These are phyloP conservation scores for Pythium monospermum DNA, from an alignment of 352 stramenopile genomes.

Conservation along the genomic window DNA sequence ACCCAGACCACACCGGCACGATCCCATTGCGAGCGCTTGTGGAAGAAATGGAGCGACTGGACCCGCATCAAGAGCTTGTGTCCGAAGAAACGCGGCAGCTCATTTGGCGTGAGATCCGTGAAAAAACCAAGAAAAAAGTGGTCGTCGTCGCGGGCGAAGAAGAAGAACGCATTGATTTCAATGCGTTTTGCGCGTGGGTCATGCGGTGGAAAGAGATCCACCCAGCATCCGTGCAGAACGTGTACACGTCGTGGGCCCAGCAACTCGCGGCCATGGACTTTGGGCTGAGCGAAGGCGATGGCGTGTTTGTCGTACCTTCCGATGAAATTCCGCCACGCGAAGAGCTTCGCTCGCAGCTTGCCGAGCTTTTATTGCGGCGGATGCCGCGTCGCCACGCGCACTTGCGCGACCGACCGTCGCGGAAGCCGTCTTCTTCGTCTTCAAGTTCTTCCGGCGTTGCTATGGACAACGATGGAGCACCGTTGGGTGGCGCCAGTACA, in stretches of 20 bases:
- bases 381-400: not conserved
- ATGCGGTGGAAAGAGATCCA: slow-evolving; percentile 77
- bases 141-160: not conserved
- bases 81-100: slow-evolving; percentile 37
- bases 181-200: slow-evolving; percentile 67
- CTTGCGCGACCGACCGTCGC: slow-evolving; percentile 14
- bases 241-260: slow-evolving; percentile 76
- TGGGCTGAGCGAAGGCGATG: slow-evolving; percentile 60
- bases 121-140: too few relatives aligned
- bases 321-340: slow-evolving; percentile 29
- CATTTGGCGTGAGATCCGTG: slow-evolving; percentile 37
- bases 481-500: too few relatives aligned
- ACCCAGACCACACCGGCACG: slow-evolving; percentile 40
- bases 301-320: slow-evolving; percentile 55
- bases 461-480: too few relatives aligned
- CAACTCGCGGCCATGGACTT: slow-evolving; percentile 70
- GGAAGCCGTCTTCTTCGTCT: too few relatives aligned
- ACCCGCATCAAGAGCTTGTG: slow-evolving; percentile 42
- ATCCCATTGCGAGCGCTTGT: slow-evolving; percentile 49
- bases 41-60: slow-evolving; percentile 59
- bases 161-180: slow-evolving; percentile 55
- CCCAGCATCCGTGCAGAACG: slow-evolving; percentile 52
- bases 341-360: slow-evolving; percentile 16
- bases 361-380: slow-evolving; percentile 7
- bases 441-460: too few relatives aligned